Evolutionary conservation across 176 grass and related monocot genomes (phyloP), one percentile per base, ranked within the genome.

Genomic region (Triticum dicoccoides): DNA sequence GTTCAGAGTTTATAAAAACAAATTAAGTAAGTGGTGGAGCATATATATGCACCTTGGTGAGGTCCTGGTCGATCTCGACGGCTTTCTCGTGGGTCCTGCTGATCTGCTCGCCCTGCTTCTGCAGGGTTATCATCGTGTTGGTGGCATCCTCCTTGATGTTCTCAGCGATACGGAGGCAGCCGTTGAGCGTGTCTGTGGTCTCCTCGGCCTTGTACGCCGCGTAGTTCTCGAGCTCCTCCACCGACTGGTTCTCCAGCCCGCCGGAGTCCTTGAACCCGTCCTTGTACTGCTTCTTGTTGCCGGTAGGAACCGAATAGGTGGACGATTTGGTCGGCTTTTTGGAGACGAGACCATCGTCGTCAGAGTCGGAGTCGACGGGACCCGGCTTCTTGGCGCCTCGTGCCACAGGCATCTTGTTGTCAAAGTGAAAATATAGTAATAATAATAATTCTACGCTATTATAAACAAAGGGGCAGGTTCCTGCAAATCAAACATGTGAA

Each of bases 191-290:
- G 85, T 91, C 85, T 5, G 85, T 91, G 0, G 92, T 94, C 81
- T 94, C 92, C 82, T 94, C 89, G 54, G 92, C 82, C 83, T 93
- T 93, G 83, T 91, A 88, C 27, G 86, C 92, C 2, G 92, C 92
- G 75, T 91, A 94, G 73, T 91, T 77, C 83, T 94, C 81, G 1
- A 91, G 78, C 74, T 94, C 89, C 75, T 93, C 49, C 86, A 93
- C 83, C 52, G 89, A 93, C 79, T 93, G 92, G 79, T 80, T 83
- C 80, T 93, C 92, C 42, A 93, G 85, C 56, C 88, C 88, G 12
- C 92, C 89, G 0, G 86, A 8, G 62, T 86, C 51, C 6, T 75
- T 49, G 84, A 93, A 93, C 68, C 74, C 92, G 35, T 91, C 65
- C 86, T 91, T 91, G 88, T 88, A 93, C 4, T 23, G 75, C 61